Percentiles rank a stretch among this genome's conserved stretches.
These are phyloP conservation scores for Epithele typhae DNA, from an alignment of 768 basidiomycete species.

Conservation along the genomic window DNA sequence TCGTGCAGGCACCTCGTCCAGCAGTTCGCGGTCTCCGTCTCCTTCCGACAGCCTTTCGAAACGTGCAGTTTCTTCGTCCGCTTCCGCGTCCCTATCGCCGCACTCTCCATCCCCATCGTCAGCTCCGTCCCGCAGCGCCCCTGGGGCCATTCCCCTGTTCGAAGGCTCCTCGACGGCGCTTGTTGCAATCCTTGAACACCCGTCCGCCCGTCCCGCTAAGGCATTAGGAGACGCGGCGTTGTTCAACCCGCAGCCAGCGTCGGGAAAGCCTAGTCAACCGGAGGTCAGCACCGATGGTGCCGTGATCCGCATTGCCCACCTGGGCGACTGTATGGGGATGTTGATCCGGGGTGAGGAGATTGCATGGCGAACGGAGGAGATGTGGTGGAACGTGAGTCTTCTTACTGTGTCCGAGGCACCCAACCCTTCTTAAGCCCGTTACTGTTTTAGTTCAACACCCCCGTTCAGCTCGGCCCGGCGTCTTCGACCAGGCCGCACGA, in stretches of 20 bases:
- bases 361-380: slow-evolving; percentile 85
- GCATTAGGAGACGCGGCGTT: slow-evolving; percentile 6
- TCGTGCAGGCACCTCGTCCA: slow-evolving; percentile 5
- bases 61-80: neutral
- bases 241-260: slow-evolving; percentile 11
- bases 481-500: slow-evolving; percentile 60
- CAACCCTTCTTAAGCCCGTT: too few relatives aligned
- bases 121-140: slow-evolving; percentile 23
- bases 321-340: slow-evolving; percentile 88
- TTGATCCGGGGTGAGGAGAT: slow-evolving; percentile 76
- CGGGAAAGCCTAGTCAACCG: slow-evolving; percentile 28
- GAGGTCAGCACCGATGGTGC: slow-evolving; percentile 43
- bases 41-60: neutral
- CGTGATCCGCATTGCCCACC: slow-evolving; percentile 75
- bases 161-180: slow-evolving; percentile 68
- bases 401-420: neutral
- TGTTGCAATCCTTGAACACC: slow-evolving; percentile 56
- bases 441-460: slow-evolving; percentile 60
- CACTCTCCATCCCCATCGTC: slow-evolving; percentile 1
- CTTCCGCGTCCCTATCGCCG: neutral
- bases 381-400: slow-evolving; percentile 77
- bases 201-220: slow-evolving; percentile 12
- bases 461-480: slow-evolving; percentile 58
- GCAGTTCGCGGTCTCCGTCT: slow-evolving; percentile 12
- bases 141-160: slow-evolving; percentile 29